A percentile compares a stretch with the other conserved stretches of the same genome.
Evolutionary conservation across 495 filamentous ascomycete genomes (phyloP).

Genomic region (Astrothelium macrocarpum): DNA sequence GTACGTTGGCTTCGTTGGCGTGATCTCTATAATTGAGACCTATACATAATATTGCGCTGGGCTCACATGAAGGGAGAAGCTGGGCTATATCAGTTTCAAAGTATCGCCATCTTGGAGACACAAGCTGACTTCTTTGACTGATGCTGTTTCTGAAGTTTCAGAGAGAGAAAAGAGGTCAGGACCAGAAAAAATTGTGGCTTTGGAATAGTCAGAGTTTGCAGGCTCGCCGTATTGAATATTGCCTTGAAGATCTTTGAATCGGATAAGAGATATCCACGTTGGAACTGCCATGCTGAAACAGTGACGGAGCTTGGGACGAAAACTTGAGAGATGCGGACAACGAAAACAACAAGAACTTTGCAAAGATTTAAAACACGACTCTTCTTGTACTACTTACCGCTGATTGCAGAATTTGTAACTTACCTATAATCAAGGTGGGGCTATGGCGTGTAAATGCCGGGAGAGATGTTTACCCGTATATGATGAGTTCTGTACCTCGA

Average conservation of each 20-base stretch:
- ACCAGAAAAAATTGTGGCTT: constrained; percentile 8
- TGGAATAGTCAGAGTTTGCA: neutral
- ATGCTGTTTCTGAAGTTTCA: neutral
- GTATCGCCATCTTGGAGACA: neutral
- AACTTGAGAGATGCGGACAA: constrained; percentile 11
- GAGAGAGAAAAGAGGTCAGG: constrained; percentile 4
- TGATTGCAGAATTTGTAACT: neutral
- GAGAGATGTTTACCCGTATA: no score
- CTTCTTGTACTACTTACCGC: no score
- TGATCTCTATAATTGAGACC: constrained; percentile 40
- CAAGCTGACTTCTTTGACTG: constrained; percentile 1
- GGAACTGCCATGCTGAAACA: neutral
- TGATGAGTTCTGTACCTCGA: no score
- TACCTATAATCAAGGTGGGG: neutral
- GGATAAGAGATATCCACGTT: constrained; percentile 9
- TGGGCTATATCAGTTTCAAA: neutral
- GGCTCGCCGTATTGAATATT: constrained; percentile 9
- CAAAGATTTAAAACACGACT: constrained; percentile 14
- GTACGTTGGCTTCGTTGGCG: constrained; percentile 34
- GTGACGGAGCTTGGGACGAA: neutral
- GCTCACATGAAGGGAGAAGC: constrained; percentile 8
- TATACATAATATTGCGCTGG: constrained; percentile 30
- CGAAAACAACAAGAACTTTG: constrained; percentile 12
- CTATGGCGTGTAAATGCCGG: neutral
- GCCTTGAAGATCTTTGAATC: constrained; percentile 7